Conservation (phyloP, 257 asterid genomes). For the Solanum ossicruentum region DNA sequence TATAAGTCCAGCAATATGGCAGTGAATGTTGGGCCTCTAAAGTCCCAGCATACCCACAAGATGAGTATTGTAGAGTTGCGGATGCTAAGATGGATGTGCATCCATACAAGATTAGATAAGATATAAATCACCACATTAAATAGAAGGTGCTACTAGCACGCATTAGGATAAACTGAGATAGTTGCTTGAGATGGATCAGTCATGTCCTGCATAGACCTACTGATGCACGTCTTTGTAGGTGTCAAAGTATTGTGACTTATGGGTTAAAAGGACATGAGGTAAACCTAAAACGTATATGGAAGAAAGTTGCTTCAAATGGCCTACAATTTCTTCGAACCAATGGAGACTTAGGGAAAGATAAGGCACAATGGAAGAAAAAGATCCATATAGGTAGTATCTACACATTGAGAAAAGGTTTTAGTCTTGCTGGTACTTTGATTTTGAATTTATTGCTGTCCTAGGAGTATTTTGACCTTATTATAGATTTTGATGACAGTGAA, state of each 20-base stretch:
- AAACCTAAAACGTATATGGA: background rate
- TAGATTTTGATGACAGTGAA: background rate
- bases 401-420: background rate
- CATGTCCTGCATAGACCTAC: background rate
- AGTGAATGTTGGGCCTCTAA: background rate
- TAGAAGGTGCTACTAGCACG: background rate
- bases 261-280: background rate
- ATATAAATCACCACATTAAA: background rate
- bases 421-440: background rate
- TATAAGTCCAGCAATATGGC: background rate
- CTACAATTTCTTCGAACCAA: background rate
- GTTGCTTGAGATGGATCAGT: background rate
- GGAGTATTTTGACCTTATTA: background rate
- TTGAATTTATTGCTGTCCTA: background rate
- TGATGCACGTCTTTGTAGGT: background rate
- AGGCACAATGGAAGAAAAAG: background rate
- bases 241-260: background rate
- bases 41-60: background rate
- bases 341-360: background rate
- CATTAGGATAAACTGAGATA: background rate
- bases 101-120: background rate
- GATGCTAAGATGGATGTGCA: background rate
- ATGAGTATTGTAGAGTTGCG: background rate
- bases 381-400: background rate
- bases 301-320: background rate